These are phyloP conservation scores for Fraxinus pennsylvanica DNA, from an alignment of 257 asterid species.

Conservation along the genomic window DNA sequence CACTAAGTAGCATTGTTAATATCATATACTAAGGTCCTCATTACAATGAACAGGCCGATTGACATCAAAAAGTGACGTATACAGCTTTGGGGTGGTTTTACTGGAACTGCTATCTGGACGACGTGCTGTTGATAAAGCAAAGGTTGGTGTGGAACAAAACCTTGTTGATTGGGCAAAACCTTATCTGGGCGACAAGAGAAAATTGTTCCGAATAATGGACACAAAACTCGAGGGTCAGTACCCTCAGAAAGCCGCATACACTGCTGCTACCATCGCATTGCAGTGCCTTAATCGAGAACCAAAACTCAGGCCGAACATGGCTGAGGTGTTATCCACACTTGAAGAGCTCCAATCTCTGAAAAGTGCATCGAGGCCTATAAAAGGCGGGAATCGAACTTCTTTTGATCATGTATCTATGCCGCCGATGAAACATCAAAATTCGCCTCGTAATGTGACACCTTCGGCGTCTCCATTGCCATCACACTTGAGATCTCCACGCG, in stretches of 20 bases:
- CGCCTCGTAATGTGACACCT: constrained; percentile 47
- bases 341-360: constrained; percentile 63
- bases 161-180: constrained; percentile 86
- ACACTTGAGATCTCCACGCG: constrained; percentile 46
- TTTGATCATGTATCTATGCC: constrained; percentile 27
- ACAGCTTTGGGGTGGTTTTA: constrained; percentile 82
- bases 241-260: constrained; percentile 70
- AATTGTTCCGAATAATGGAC: constrained; percentile 72
- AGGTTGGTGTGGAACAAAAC: constrained; percentile 60
- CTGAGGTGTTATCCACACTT: constrained; percentile 58
- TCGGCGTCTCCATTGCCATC: constrained; percentile 61
- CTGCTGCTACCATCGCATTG: constrained; percentile 63
- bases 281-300: constrained; percentile 63
- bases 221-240: constrained; percentile 73
- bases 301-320: constrained; percentile 68
- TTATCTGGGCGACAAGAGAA: constrained; percentile 66
- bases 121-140: constrained; percentile 63
- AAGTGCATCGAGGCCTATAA: constrained; percentile 33
- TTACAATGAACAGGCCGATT: constrained; percentile 54
- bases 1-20: background rate
- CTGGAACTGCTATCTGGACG: constrained; percentile 73
- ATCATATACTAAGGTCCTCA: background rate
- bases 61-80: constrained; percentile 70
- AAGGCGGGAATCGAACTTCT: constrained; percentile 26
- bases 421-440: constrained; percentile 38